Evolutionary conservation across 2,329 filamentous ascomycete species (phyloP).

Genomic region (Pezicula carpinea): DNA sequence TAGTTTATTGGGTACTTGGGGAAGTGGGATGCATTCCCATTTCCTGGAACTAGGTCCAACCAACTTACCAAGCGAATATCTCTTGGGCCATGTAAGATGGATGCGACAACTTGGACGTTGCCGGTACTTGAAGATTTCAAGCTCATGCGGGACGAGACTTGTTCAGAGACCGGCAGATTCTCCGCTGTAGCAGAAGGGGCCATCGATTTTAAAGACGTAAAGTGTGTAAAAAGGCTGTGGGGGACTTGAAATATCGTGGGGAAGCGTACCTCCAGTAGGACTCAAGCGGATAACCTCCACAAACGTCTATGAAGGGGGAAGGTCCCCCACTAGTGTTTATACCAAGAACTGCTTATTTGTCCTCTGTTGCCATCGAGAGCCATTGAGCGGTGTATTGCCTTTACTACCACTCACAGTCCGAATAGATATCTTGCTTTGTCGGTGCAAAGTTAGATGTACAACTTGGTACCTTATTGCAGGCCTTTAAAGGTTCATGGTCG

Average conservation of each 20-base stretch:
- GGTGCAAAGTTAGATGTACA: not conserved
- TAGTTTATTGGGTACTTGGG: not conserved
- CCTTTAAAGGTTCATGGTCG: too few species aligned
- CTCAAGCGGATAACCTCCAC: too few species aligned
- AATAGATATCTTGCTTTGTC: not conserved
- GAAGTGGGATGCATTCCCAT: not conserved
- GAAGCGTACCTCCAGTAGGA: not conserved
- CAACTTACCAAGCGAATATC: conserved; percentile 53
- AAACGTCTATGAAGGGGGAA: not conserved
- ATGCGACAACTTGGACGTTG: conserved; percentile 38
- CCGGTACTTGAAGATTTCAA: conserved; percentile 2
- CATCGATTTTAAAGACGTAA: conserved; percentile 9
- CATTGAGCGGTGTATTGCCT: not conserved
- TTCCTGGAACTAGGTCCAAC: not conserved
- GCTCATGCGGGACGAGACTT: conserved; percentile 8
- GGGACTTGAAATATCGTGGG: conserved; percentile 4
- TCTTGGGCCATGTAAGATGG: conserved; percentile 51
- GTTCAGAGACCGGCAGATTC: conserved; percentile 3
- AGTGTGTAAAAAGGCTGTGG: not conserved
- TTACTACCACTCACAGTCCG: not conserved
- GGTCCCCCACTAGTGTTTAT: not conserved
- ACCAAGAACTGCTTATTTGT: not conserved
- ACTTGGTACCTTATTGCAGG: not conserved
- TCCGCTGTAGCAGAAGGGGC: conserved; percentile 16
- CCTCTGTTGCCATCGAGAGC: not conserved